Base-by-base conservation (phyloP, 495 filamentous ascomycete genomes). In the Letharia columbiana region DNA sequence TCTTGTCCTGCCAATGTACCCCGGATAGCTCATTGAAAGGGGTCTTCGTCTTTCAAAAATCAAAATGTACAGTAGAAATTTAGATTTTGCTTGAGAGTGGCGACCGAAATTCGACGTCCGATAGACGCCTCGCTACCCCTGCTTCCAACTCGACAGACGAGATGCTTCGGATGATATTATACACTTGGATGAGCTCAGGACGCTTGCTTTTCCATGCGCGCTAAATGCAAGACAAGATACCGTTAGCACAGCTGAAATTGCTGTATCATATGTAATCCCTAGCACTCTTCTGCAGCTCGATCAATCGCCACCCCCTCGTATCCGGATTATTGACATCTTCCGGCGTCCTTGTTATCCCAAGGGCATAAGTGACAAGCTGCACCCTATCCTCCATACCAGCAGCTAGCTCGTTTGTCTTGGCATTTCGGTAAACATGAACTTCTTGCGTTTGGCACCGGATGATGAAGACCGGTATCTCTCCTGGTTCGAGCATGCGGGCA, bases 321-420 rank as follows among this genome's bases (percentile, higher is more conserved):
- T 98, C 94, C 2, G 91, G 91, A 77, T 98, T 98, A 79, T 85
- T 92, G 63, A 98, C 94, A 69, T 98, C 94, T 72, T 98, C 94
- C 33, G 93, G 83, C 47, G 96, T 86, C 63, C 94, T 82, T 3
- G 94, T 98, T 63, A 98, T 87, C 63, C 94, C 94, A 70, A 98
- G 98, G 54, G 92, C 94, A 71, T 98, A 98, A 1, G 95, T 97
- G 68, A 98, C 94, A 65, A 95, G 88, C 75, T 97, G 93, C 41
- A 98, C 94, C 77, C 90, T 92, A 77, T 98, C 94, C 75, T 98
- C 95, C 91, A 96, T 96, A 41, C 94, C 94, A n/a, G 94, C 94
- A 28, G 92, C 91, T 50, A 98, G 84, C 71, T 96, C 82, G 64
- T 84, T 84, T 0, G 90, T 89, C 81, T 98, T 98, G 47, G 86